Percentiles rank a stretch among this genome's conserved stretches.
phyloP scores from a whole-genome alignment of 2,329 filamentous ascomycete species.

The Thelonectria blattea region DNA sequence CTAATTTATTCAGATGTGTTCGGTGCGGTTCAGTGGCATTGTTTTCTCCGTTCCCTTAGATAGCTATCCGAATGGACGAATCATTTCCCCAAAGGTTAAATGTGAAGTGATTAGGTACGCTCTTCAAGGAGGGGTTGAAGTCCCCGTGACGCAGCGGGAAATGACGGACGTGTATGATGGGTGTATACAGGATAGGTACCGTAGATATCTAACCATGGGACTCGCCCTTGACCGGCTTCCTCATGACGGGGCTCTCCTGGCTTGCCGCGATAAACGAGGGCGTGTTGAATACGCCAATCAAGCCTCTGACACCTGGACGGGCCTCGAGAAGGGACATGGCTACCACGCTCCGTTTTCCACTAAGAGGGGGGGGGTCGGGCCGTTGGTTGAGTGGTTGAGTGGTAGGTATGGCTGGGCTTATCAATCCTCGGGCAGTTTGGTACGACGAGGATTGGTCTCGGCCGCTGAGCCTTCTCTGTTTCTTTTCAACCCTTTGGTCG shows the following conservation, averaged over 20 bases:
- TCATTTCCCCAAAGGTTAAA: slow-evolving; percentile 1
- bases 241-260: not conserved
- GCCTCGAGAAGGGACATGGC: not conserved
- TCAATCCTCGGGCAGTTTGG: not conserved
- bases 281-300: not conserved
- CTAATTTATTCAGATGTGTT: not conserved
- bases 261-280: not conserved
- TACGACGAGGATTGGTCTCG: not conserved
- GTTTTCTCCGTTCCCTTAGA: slow-evolving; percentile 8
- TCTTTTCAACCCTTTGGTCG: not conserved
- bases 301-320: not conserved
- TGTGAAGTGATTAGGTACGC: not conserved
- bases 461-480: not conserved
- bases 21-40: slow-evolving; percentile 7
- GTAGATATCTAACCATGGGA: not conserved
- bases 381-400: not conserved
- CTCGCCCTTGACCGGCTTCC: not conserved
- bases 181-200: not conserved
- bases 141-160: slow-evolving; percentile 1
- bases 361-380: not conserved
- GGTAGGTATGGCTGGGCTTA: not conserved
- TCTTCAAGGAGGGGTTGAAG: not conserved
- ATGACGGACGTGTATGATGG: not conserved
- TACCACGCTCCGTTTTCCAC: not conserved
- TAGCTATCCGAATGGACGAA: slow-evolving; percentile 26